phyloP scores from a whole-genome alignment of 2,329 filamentous ascomycete genomes.

The Clarireedia hainanense region DNA sequence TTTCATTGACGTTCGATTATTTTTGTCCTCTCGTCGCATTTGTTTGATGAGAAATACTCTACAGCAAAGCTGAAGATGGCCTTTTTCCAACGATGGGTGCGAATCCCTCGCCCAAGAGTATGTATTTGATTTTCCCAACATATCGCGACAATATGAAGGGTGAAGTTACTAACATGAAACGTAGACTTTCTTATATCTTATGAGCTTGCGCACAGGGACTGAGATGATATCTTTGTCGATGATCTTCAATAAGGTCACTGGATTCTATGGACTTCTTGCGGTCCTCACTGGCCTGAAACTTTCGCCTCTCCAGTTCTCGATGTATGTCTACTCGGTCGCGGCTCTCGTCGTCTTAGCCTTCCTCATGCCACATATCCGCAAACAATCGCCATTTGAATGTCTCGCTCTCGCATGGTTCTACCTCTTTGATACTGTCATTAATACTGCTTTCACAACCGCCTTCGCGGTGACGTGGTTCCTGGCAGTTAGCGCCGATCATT shows the following conservation, averaged over 20 bases:
- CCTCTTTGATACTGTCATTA: slow-evolving; percentile 72
- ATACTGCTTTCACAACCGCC: slow-evolving; percentile 70
- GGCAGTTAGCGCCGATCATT: slow-evolving; percentile 39
- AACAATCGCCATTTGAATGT: slow-evolving; percentile 69
- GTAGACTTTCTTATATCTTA: slow-evolving; percentile 76
- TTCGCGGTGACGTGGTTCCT: slow-evolving; percentile 86
- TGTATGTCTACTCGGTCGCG: slow-evolving; percentile 81
- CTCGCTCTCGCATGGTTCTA: slow-evolving; percentile 81
- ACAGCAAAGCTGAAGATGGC: slow-evolving; percentile 18
- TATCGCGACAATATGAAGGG: not conserved
- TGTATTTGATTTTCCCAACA: slow-evolving; percentile 7
- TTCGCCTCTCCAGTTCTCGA: slow-evolving; percentile 75
- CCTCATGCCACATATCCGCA: slow-evolving; percentile 73
- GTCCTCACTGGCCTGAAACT: slow-evolving; percentile 80
- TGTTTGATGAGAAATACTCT: not conserved
- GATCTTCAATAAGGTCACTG: slow-evolving; percentile 86
- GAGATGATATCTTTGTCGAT: slow-evolving; percentile 78
- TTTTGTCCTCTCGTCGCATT: not conserved
- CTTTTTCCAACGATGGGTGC: slow-evolving; percentile 23
- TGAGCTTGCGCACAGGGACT: slow-evolving; percentile 79
- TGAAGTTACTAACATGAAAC: slow-evolving; percentile 13
- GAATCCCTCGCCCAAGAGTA: slow-evolving; percentile 27
- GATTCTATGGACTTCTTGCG: slow-evolving; percentile 82
- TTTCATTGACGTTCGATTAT: not conserved
- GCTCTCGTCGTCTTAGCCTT: slow-evolving; percentile 60